Evolutionary conservation across 441 rosid species (phyloP).

Genomic region (Raphanus hybrid): DNA sequence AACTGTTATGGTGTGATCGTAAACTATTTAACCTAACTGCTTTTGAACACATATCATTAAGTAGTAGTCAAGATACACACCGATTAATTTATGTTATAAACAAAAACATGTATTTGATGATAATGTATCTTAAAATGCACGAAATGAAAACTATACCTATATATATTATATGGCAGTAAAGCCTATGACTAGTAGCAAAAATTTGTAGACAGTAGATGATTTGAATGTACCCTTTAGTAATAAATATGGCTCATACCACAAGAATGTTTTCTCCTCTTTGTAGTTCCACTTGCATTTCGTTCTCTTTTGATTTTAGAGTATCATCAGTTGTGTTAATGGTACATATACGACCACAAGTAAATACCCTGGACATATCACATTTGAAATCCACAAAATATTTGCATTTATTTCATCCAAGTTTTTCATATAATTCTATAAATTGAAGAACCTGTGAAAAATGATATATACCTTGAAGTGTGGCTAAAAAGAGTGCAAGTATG

Average conservation of each 20-base stretch:
- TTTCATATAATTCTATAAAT: neutral
- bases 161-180: neutral
- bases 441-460: slow-evolving; percentile 7
- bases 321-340: neutral
- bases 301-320: neutral
- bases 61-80: neutral
- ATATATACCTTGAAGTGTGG: slow-evolving; percentile 16
- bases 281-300: neutral
- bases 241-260: slow-evolving; percentile 13
- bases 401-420: slow-evolving; percentile 1
- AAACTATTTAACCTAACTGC: neutral
- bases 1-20: neutral
- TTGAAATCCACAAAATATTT: slow-evolving; percentile 16
- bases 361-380: slow-evolving; percentile 20
- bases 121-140: neutral
- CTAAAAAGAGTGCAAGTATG: slow-evolving; percentile 14
- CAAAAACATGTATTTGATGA: neutral
- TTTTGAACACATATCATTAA: neutral
- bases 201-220: neutral
- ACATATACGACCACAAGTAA: neutral
- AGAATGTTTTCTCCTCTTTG: slow-evolving; percentile 15
- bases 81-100: neutral
- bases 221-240: neutral
- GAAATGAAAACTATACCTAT: neutral
- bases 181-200: neutral